Percentiles rank a stretch among this genome's conserved stretches.
Conservation (phyloP, 2,329 filamentous ascomycete species). For the Huntiella abstrusa region DNA sequence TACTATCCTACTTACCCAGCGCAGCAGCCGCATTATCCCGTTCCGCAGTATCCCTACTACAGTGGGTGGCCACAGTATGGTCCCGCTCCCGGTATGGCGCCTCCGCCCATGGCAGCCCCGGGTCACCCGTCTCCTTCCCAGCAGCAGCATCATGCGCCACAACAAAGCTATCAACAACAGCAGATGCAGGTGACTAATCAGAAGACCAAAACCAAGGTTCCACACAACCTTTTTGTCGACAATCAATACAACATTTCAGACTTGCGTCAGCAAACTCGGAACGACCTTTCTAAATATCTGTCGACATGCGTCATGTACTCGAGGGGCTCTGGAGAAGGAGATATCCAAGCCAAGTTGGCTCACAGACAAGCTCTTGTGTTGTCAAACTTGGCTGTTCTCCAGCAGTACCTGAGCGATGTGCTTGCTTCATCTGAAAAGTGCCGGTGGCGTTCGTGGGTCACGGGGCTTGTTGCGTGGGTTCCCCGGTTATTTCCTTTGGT, state of each 20-base stretch:
- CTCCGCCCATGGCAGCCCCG: too few species aligned
- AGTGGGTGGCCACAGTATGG: not conserved
- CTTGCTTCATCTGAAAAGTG: constrained; percentile 10
- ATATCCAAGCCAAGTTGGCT: constrained; percentile 1
- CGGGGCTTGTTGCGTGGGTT: constrained; percentile 11
- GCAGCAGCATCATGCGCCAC: too few species aligned
- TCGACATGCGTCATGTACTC: not conserved
- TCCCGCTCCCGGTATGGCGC: too few species aligned
- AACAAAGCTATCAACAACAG: not conserved
- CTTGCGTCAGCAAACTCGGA: constrained; percentile 1
- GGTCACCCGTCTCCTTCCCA: too few species aligned
- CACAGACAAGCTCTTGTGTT: constrained; percentile 2
- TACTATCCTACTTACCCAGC: not conserved
- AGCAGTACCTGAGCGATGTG: constrained; percentile 6
- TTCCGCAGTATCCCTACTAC: not conserved
- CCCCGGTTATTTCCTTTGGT: constrained; percentile 10
- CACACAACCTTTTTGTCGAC: not conserved
- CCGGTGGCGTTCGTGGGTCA: constrained; percentile 11
- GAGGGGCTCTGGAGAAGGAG: not conserved
- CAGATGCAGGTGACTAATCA: too few species aligned
- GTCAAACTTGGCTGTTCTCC: constrained; percentile 4
- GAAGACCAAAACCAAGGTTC: not conserved
- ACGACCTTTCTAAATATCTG: constrained; percentile 4
- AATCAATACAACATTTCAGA: constrained; percentile 2
- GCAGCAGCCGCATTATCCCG: not conserved